Evolutionary conservation across 2,329 filamentous ascomycete genomes (phyloP).

Genomic region (Sclerotinia glacialis): DNA sequence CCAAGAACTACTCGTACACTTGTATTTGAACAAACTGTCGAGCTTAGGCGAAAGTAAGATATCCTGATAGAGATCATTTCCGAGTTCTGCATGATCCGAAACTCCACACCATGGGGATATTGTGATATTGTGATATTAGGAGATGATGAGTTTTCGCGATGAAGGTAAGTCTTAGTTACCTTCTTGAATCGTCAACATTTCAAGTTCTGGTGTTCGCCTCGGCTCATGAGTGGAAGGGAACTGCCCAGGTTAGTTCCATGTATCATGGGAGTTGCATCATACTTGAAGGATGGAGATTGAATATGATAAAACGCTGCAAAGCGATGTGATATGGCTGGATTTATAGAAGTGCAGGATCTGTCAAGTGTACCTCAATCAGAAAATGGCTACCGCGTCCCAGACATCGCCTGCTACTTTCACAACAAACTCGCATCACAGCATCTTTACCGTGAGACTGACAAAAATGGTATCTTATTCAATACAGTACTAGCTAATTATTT

Average conservation of each 20-base stretch:
- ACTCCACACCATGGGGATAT: too few species aligned
- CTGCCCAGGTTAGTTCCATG: too few species aligned
- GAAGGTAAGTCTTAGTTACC: too few species aligned
- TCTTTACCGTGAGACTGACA: not conserved
- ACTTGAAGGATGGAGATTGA: too few species aligned
- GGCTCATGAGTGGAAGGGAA: too few species aligned
- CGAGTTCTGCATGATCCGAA: too few species aligned
- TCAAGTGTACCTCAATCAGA: not conserved
- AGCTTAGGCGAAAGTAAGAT: not conserved
- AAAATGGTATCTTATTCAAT: conserved; percentile 17
- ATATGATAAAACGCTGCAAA: not conserved
- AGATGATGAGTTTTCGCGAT: too few species aligned
- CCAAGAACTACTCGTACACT: not conserved
- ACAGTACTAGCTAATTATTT: conserved; percentile 29
- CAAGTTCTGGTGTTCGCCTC: too few species aligned
- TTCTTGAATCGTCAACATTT: too few species aligned
- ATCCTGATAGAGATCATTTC: not conserved
- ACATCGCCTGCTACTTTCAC: not conserved
- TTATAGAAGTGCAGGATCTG: not conserved
- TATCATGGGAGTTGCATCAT: not conserved
- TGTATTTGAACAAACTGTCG: not conserved
- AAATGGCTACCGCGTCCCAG: not conserved
- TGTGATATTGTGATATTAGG: too few species aligned
- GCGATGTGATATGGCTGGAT: too few species aligned
- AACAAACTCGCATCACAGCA: not conserved